Percentiles rank a stretch among this genome's conserved stretches.
Evolutionary conservation across 768 basidiomycete genomes (phyloP).

Genomic region (Chalciporus chontae): DNA sequence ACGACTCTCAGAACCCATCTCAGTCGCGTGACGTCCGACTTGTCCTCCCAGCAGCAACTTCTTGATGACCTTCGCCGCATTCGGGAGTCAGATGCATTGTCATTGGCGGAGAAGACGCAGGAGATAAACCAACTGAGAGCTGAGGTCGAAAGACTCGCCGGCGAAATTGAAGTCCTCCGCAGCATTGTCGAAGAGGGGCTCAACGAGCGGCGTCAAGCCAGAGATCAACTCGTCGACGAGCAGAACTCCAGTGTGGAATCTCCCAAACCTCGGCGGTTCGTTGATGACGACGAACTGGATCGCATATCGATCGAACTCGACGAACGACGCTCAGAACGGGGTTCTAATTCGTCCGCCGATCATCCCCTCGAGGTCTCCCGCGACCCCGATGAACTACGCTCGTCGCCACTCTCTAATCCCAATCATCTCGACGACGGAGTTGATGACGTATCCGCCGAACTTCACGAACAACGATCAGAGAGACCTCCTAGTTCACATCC

Average conservation of each 20-base stretch:
- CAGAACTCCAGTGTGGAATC: constrained; percentile 5
- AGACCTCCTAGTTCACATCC: not conserved
- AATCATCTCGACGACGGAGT: constrained; percentile 25
- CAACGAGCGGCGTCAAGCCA: constrained; percentile 58
- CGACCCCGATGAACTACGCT: constrained; percentile 12
- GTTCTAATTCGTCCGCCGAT: constrained; percentile 25
- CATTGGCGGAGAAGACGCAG: constrained; percentile 54
- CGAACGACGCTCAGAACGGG: constrained; percentile 56
- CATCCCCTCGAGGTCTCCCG: not conserved
- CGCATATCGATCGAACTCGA: constrained; percentile 65
- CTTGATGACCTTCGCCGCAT: constrained; percentile 62
- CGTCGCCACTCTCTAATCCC: constrained; percentile 22
- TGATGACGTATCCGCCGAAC: not conserved
- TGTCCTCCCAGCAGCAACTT: constrained; percentile 71
- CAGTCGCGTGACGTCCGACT: constrained; percentile 70
- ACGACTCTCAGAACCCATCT: constrained; percentile 70
- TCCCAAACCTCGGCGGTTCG: constrained; percentile 33
- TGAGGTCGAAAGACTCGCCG: constrained; percentile 78
- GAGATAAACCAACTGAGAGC: constrained; percentile 67
- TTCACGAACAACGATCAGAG: constrained; percentile 28
- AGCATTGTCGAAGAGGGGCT: constrained; percentile 87
- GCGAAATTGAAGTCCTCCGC: constrained; percentile 84
- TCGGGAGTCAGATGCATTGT: constrained; percentile 58
- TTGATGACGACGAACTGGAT: constrained; percentile 57
- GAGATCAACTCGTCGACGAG: constrained; percentile 36